A percentile compares a stretch with the other conserved stretches of the same genome.
These are phyloP conservation scores for Exophiala calicioides DNA, from an alignment of 2,329 filamentous ascomycete genomes.

Conservation along the genomic window DNA sequence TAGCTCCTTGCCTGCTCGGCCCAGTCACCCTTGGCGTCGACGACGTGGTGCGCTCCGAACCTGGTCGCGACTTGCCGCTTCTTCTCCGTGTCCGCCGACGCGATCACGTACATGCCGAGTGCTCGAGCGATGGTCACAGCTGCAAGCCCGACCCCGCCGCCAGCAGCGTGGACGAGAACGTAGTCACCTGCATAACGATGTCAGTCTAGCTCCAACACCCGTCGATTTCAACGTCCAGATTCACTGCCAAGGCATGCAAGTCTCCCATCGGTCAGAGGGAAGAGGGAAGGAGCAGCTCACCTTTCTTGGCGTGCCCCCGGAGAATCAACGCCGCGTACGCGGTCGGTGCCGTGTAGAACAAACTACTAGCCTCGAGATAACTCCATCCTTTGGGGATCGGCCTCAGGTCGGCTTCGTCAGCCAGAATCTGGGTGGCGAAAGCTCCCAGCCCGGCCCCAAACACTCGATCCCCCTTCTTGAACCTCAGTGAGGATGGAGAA, in stretches of 20 bases:
- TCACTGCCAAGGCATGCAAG: too few relatives aligned
- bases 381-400: slow-evolving; percentile 79
- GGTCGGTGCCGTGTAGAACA: slow-evolving; percentile 90
- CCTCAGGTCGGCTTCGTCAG: slow-evolving; percentile 65
- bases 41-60: slow-evolving; percentile 79
- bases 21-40: slow-evolving; percentile 73
- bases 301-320: slow-evolving; percentile 71
- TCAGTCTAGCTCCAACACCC: slow-evolving; percentile 1
- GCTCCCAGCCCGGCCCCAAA: slow-evolving; percentile 85
- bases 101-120: slow-evolving; percentile 83
- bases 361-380: slow-evolving; percentile 77
- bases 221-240: too few relatives aligned
- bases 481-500: too few relatives aligned
- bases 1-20: slow-evolving; percentile 49
- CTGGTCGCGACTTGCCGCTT: slow-evolving; percentile 76
- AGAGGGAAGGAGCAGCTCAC: slow-evolving; percentile 70
- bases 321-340: slow-evolving; percentile 80
- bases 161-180: slow-evolving; percentile 88
- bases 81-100: slow-evolving; percentile 76
- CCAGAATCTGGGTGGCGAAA: slow-evolving; percentile 74
- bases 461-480: slow-evolving; percentile 74
- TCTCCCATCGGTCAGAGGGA: neutral
- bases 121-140: slow-evolving; percentile 94
- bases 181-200: slow-evolving; percentile 63
- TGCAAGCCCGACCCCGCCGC: slow-evolving; percentile 85